These are phyloP conservation scores for Paecilomyces sp. DNA, from an alignment of 2,329 filamentous ascomycete species.

Conservation along the genomic window DNA sequence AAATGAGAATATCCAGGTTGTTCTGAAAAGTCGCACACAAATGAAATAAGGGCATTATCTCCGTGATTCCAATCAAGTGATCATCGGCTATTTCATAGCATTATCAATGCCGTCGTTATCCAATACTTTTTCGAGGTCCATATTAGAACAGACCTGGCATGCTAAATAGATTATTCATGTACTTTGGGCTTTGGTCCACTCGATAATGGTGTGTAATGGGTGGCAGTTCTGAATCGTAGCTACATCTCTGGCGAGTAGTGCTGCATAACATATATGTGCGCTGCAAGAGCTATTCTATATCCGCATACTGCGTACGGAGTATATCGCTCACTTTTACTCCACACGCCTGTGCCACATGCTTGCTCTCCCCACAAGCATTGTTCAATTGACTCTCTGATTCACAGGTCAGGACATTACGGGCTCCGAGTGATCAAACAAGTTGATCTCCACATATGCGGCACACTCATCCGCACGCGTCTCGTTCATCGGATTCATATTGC, in stretches of 20 bases:
- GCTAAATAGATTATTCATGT: not conserved
- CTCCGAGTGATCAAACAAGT: not conserved
- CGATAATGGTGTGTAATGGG: not conserved
- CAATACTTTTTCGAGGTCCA: not conserved
- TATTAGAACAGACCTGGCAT: not conserved
- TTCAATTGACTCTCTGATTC: too few relatives aligned
- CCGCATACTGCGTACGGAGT: too few relatives aligned
- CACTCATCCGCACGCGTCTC: not conserved
- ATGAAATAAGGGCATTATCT: not conserved
- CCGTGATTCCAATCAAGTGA: not conserved
- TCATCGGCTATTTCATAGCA: too few relatives aligned
- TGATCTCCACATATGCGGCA: not conserved
- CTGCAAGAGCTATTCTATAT: too few relatives aligned
- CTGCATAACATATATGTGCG: too few relatives aligned
- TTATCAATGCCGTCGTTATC: not conserved
- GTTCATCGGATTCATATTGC: not conserved
- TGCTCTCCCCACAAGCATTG: not conserved
- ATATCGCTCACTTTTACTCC: too few relatives aligned
- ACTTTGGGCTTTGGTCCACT: not conserved
- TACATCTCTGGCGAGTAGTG: not conserved
- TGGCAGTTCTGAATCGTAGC: not conserved
- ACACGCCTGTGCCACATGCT: too few relatives aligned
- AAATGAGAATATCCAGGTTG: conserved; percentile 15
- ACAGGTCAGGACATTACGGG: too few relatives aligned
- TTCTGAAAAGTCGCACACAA: not conserved